Evolutionary conservation across 331 rosid genomes (phyloP).

Genomic region (Phaseolus coccineus): DNA sequence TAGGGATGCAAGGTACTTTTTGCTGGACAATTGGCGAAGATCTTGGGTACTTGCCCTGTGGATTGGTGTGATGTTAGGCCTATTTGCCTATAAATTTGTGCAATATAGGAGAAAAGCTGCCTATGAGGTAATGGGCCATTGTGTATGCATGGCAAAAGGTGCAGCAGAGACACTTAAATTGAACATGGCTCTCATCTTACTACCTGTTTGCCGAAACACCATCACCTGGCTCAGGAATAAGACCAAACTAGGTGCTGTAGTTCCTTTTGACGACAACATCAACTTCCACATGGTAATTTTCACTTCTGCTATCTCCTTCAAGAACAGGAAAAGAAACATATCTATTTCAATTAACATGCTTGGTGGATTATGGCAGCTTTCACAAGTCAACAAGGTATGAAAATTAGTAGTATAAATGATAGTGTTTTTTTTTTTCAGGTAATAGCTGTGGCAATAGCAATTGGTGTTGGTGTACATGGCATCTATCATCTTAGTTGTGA

Average conservation of each 20-base stretch:
- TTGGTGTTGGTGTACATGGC: slow-evolving; percentile 70
- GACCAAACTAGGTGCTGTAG: slow-evolving; percentile 58
- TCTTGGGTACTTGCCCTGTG: slow-evolving; percentile 70
- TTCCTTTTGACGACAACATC: slow-evolving; percentile 80
- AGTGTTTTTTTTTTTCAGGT: slow-evolving; percentile 48
- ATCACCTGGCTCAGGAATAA: slow-evolving; percentile 69
- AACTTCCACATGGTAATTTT: slow-evolving; percentile 75
- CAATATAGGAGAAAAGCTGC: slow-evolving; percentile 57
- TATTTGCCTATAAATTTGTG: slow-evolving; percentile 67
- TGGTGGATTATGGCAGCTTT: slow-evolving; percentile 12
- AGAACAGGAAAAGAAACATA: slow-evolving; percentile 14
- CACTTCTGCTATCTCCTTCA: slow-evolving; percentile 20
- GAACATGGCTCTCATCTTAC: slow-evolving; percentile 83
- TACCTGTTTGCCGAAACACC: slow-evolving; percentile 87
- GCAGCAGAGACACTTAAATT: slow-evolving; percentile 87
- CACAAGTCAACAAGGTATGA: slow-evolving; percentile 17
- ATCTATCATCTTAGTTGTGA: slow-evolving; percentile 73
- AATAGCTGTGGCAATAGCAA: slow-evolving; percentile 62
- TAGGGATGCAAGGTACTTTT: slow-evolving; percentile 53
- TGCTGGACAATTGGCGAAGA: slow-evolving; percentile 83
- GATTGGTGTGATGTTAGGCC: slow-evolving; percentile 62
- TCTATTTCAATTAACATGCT: neutral
- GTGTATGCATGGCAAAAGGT: slow-evolving; percentile 91
- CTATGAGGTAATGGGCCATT: slow-evolving; percentile 78
- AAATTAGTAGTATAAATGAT: slow-evolving; percentile 10